Evolutionary conservation across 140 eudicot genomes (phyloP).

Genomic region (Ambrosia hybrid): DNA sequence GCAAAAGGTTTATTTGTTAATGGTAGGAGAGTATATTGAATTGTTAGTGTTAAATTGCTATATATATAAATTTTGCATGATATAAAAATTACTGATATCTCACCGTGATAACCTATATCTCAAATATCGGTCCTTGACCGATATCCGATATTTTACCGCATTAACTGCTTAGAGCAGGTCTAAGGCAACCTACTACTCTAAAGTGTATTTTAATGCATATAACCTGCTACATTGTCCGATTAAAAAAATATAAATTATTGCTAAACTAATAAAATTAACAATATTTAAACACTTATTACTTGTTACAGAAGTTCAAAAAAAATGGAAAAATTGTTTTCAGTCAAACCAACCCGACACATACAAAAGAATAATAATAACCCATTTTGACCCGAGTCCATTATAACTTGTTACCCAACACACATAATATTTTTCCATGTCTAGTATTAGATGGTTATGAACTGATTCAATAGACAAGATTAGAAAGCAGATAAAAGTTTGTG

Average conservation of each 20-base stretch:
- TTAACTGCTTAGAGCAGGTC: background rate
- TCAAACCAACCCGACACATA: background rate
- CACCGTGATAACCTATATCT: no score
- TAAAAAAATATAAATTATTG: background rate
- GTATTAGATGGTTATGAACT: background rate
- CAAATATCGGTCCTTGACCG: no score
- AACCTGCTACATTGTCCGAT: background rate
- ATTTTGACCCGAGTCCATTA: background rate
- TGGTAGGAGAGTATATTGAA: no score
- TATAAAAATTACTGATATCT: no score
- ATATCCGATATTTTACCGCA: no score
- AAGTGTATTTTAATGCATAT: background rate
- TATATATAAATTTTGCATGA: no score
- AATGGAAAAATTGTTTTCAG: background rate
- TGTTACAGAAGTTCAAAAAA: background rate
- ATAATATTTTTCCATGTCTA: background rate
- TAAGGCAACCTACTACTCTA: background rate
- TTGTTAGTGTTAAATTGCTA: no score
- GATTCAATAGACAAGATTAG: background rate
- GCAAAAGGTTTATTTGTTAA: no score
- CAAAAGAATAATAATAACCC: background rate
- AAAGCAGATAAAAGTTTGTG: background rate
- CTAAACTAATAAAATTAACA: background rate
- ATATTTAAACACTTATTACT: background rate
- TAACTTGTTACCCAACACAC: background rate